Evolutionary conservation across 2,329 filamentous ascomycete genomes (phyloP).

Genomic region (Cladosporium sp.): DNA sequence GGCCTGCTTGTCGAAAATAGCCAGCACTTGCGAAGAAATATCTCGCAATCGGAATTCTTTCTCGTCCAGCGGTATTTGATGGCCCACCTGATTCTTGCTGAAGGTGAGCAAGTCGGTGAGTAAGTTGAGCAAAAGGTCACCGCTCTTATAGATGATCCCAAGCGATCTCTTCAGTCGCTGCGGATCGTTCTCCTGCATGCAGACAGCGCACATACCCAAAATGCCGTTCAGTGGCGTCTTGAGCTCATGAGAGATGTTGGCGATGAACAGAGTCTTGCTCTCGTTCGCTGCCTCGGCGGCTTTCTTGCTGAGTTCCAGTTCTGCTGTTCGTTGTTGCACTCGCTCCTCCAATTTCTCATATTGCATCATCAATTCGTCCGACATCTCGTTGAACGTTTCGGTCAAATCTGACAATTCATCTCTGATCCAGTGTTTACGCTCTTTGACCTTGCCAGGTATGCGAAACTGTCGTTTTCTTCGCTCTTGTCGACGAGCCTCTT

Average conservation of each 20-base stretch:
- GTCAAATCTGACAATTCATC: conserved; percentile 85
- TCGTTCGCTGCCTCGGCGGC: conserved; percentile 93
- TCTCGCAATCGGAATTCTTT: conserved; percentile 83
- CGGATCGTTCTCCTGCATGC: conserved; percentile 85
- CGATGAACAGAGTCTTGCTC: conserved; percentile 96
- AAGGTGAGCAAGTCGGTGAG: conserved; percentile 88
- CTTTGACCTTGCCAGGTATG: conserved; percentile 77
- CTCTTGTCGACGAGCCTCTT: conserved; percentile 35
- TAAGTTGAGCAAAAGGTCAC: conserved; percentile 77
- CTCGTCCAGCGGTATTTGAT: conserved; percentile 76
- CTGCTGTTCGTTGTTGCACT: conserved; percentile 74
- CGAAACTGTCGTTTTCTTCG: conserved; percentile 61
- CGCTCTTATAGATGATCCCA: conserved; percentile 84
- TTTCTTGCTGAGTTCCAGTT: conserved; percentile 85
- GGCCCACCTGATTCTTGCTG: conserved; percentile 90
- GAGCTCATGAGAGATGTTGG: conserved; percentile 83
- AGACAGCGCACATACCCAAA: conserved; percentile 87
- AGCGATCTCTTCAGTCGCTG: conserved; percentile 75
- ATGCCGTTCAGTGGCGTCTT: conserved; percentile 96
- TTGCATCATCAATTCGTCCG: conserved; percentile 81
- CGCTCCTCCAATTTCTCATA: conserved; percentile 81
- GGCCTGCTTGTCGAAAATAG: conserved; percentile 88
- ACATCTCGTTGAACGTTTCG: conserved; percentile 88
- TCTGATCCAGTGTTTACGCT: conserved; percentile 69
- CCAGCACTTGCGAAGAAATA: conserved; percentile 73